phyloP scores from a whole-genome alignment of 108 stramenopile genomes.

The Pelagomonas calceolata region DNA sequence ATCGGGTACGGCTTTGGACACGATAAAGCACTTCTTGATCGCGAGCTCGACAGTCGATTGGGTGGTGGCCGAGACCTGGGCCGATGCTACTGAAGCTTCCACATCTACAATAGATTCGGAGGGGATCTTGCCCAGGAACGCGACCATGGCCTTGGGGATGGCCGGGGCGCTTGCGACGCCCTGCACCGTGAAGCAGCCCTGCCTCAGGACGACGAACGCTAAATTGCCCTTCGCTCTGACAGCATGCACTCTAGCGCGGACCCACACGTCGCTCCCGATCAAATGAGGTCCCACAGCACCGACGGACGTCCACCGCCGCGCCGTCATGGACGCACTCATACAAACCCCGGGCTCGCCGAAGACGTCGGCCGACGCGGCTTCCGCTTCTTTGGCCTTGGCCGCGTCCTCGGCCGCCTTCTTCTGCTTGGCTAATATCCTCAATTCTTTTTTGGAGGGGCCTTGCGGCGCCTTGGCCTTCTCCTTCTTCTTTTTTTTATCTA shows the following conservation, averaged over 20 bases:
- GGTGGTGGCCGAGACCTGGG: conserved; percentile 73
- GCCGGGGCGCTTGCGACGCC: conserved; percentile 52
- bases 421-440: background rate
- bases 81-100: conserved; percentile 58
- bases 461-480: conserved; percentile 34
- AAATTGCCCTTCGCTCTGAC: conserved; percentile 79
- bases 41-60: conserved; percentile 86
- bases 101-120: conserved; percentile 90
- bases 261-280: conserved; percentile 62
- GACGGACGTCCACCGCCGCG: conserved; percentile 61
- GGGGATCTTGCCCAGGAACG: conserved; percentile 74
- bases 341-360: conserved; percentile 81
- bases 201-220: conserved; percentile 84
- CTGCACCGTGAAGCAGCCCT: conserved; percentile 79
- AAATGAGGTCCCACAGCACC: conserved; percentile 54
- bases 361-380: conserved; percentile 58
- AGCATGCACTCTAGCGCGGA: conserved; percentile 75
- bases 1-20: conserved; percentile 63
- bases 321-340: conserved; percentile 49
- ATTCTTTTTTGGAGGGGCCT: conserved; percentile 24
- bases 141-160: conserved; percentile 76
- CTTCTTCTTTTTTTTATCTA: conserved; percentile 56
- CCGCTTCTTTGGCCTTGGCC: conserved; percentile 57
- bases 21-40: conserved; percentile 66
- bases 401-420: conserved; percentile 26